Evolutionary conservation across 2,329 filamentous ascomycete genomes (phyloP).

Genomic region (Penicillium digitatum): DNA sequence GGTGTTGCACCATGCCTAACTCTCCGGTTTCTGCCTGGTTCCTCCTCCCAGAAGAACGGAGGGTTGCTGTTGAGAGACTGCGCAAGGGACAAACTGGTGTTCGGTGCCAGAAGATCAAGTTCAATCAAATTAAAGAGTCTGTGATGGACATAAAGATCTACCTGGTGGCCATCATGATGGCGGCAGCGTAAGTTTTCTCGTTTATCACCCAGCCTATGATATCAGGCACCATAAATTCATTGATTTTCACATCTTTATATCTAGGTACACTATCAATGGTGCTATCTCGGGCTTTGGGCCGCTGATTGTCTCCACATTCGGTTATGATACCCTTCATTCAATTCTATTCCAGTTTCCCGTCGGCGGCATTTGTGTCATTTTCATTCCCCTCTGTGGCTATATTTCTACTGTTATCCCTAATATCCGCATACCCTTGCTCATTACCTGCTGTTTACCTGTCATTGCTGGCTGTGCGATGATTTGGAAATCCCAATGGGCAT

Average conservation of each 20-base stretch:
- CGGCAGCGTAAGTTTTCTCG: conserved; percentile 48
- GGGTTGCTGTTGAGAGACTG: conserved; percentile 62
- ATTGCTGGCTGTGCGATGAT: conserved; percentile 72
- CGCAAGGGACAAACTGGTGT: conserved; percentile 61
- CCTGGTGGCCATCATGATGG: conserved; percentile 65
- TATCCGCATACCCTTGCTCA: conserved; percentile 61
- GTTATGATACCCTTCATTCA: conserved; percentile 59
- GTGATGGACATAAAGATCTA: conserved; percentile 60
- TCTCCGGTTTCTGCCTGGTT: conserved; percentile 68
- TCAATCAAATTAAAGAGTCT: conserved; percentile 56
- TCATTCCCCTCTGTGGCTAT: conserved; percentile 64
- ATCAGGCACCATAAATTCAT: not conserved
- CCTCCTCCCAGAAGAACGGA: conserved; percentile 57
- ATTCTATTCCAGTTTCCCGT: conserved; percentile 74
- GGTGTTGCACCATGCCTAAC: conserved; percentile 63
- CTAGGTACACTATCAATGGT: conserved; percentile 64
- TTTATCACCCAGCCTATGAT: not conserved
- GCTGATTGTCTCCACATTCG: conserved; percentile 68
- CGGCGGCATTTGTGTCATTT: conserved; percentile 63
- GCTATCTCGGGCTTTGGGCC: conserved; percentile 68
- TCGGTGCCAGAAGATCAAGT: conserved; percentile 59
- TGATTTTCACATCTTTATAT: conserved; percentile 21
- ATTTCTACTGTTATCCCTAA: conserved; percentile 59
- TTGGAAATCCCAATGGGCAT: conserved; percentile 63
- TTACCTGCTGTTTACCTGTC: conserved; percentile 66